Percentiles rank a stretch among this genome's conserved stretches.
phyloP scores from a whole-genome alignment of 331 rosid genomes.

The Rhamnella rubrinervis region DNA sequence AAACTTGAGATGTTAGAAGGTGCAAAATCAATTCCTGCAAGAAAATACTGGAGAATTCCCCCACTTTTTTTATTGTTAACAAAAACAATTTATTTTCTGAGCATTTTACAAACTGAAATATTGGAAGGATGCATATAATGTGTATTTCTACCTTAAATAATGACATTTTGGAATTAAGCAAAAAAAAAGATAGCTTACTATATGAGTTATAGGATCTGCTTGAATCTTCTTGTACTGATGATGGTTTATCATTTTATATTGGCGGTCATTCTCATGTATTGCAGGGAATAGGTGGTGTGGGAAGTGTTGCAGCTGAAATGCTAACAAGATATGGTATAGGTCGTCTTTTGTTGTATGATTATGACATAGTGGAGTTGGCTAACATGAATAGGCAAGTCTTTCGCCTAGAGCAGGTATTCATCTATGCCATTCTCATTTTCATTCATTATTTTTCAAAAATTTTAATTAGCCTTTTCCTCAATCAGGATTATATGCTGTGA shows the following conservation, averaged over 20 bases:
- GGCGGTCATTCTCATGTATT: constrained; percentile 27
- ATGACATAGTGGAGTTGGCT: constrained; percentile 97
- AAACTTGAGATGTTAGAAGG: no score
- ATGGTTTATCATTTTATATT: neutral
- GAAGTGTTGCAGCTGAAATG: constrained; percentile 99
- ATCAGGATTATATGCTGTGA: constrained; percentile 8
- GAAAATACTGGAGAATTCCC: neutral
- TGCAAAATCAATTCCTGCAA: neutral
- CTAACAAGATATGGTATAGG: constrained; percentile 97
- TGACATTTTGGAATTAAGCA: neutral
- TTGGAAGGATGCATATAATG: neutral
- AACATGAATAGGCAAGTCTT: constrained; percentile 97
- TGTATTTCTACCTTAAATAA: neutral
- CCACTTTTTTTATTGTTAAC: no score
- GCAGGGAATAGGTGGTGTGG: constrained; percentile 97
- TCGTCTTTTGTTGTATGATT: constrained; percentile 93
- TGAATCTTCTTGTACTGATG: neutral
- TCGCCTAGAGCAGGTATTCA: constrained; percentile 86
- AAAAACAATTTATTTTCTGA: neutral
- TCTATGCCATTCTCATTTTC: constrained; percentile 15
- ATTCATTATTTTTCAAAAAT: neutral
- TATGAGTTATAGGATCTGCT: neutral
- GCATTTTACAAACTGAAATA: neutral
- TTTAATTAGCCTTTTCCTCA: neutral
- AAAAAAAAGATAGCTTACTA: neutral